Conservation (phyloP, 768 basidiomycete genomes). For the Amanita fuliginea region DNA sequence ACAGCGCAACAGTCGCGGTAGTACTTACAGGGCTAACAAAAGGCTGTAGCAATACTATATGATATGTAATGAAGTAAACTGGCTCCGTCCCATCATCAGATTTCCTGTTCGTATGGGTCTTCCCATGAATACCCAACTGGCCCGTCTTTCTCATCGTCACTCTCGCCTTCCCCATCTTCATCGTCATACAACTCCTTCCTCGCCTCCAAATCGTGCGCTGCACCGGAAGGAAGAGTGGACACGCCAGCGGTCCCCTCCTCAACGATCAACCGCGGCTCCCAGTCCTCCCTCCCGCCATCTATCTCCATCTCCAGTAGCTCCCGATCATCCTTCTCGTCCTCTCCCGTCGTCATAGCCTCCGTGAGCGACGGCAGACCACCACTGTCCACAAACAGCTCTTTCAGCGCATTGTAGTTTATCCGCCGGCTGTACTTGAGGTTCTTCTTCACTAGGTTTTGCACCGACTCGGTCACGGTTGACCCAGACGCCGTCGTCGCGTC, state of each 20-base stretch:
- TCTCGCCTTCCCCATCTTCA: slow-evolving; percentile 30
- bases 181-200: slow-evolving; percentile 14
- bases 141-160: slow-evolving; percentile 43
- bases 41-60: no score
- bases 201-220: slow-evolving; percentile 9
- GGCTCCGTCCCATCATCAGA: slow-evolving; percentile 17
- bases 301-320: slow-evolving; percentile 28
- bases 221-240: slow-evolving; percentile 12
- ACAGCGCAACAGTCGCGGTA: no score
- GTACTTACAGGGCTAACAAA: no score
- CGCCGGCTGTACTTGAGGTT: slow-evolving; percentile 83
- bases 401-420: slow-evolving; percentile 88
- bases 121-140: slow-evolving; percentile 32
- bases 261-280: slow-evolving; percentile 28
- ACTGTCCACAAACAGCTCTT: slow-evolving; percentile 58
- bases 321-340: slow-evolving; percentile 35
- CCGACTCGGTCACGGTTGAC: slow-evolving; percentile 65
- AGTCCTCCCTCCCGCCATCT: slow-evolving; percentile 26
- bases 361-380: slow-evolving; percentile 19
- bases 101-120: slow-evolving; percentile 66
- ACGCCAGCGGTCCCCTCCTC: slow-evolving; percentile 31
- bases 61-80: no score
- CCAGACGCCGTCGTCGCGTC: slow-evolving; percentile 66
- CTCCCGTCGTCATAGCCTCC: slow-evolving; percentile 18
- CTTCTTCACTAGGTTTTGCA: slow-evolving; percentile 70